These are phyloP conservation scores for Plantago elongata DNA, from an alignment of 257 asterid genomes.

Conservation along the genomic window DNA sequence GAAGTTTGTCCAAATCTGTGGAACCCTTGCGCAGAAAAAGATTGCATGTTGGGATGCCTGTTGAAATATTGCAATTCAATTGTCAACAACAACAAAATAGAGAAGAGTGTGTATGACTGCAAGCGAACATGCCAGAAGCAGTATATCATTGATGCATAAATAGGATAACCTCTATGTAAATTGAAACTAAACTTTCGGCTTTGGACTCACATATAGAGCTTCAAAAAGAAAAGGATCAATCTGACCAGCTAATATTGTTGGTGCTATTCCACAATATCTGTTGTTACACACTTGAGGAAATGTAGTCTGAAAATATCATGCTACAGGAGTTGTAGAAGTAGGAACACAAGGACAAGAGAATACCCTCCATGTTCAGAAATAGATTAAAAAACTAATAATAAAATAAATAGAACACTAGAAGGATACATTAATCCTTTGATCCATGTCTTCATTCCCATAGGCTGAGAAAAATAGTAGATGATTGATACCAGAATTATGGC, in stretches of 20 bases:
- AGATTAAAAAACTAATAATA: neutral
- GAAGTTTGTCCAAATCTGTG: slow-evolving; percentile 81
- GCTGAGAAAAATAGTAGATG: slow-evolving; percentile 88
- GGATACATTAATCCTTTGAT: slow-evolving; percentile 80
- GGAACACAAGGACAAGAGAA: neutral
- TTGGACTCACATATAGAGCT: slow-evolving; percentile 83
- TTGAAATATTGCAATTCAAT: slow-evolving; percentile 16
- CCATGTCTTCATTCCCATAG: slow-evolving; percentile 72
- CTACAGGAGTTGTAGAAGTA: slow-evolving; percentile 2
- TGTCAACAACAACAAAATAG: slow-evolving; percentile 5
- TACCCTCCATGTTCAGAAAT: neutral
- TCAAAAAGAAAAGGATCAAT: slow-evolving; percentile 91
- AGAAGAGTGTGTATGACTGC: slow-evolving; percentile 2
- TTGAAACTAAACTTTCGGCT: neutral
- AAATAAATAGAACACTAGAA: slow-evolving; percentile 11
- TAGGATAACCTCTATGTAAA: slow-evolving; percentile 5
- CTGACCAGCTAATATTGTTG: slow-evolving; percentile 86
- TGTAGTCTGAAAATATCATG: slow-evolving; percentile 10
- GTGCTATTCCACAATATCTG: slow-evolving; percentile 86
- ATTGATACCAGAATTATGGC: slow-evolving; percentile 72
- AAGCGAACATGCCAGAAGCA: slow-evolving; percentile 1
- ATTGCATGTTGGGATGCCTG: slow-evolving; percentile 98
- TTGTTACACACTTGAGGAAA: slow-evolving; percentile 32
- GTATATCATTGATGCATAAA: neutral
- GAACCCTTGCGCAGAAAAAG: slow-evolving; percentile 85